A percentile compares a stretch with the other conserved stretches of the same genome.
Conservation (phyloP, 1,284 basidiomycete genomes). For the Anthracocystis panici-leucophaei region DNA sequence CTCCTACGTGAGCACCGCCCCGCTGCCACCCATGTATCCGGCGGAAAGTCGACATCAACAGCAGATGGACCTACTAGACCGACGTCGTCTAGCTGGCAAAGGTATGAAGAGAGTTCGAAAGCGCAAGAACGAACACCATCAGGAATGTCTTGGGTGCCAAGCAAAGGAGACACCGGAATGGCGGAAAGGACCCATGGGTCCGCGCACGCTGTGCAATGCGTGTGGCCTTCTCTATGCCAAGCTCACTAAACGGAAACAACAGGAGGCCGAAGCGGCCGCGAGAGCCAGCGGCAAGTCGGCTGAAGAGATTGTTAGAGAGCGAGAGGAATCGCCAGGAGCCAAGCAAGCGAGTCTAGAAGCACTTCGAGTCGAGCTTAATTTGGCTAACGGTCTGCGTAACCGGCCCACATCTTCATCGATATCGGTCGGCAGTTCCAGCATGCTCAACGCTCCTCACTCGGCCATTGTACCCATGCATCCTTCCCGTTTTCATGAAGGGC, state of each 20-base stretch:
- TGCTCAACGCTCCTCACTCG: not conserved
- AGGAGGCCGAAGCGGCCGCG: slow-evolving; percentile 46
- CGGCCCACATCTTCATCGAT: slow-evolving; percentile 17
- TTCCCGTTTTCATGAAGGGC: not conserved
- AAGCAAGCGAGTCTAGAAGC: slow-evolving; percentile 53
- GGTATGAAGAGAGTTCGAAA: slow-evolving; percentile 51
- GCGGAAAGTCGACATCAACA: slow-evolving; percentile 32
- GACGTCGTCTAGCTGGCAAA: slow-evolving; percentile 42
- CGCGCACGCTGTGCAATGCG: slow-evolving; percentile 63
- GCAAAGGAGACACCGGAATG: slow-evolving; percentile 65
- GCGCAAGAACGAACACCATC: slow-evolving; percentile 53
- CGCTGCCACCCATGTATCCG: slow-evolving; percentile 10
- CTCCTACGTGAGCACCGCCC: not conserved
- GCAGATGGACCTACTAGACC: slow-evolving; percentile 42
- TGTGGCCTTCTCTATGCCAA: slow-evolving; percentile 67
- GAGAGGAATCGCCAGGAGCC: slow-evolving; percentile 46
- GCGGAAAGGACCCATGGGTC: slow-evolving; percentile 67
- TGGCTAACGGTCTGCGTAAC: slow-evolving; percentile 43
- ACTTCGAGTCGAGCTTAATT: slow-evolving; percentile 46
- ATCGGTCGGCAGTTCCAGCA: not conserved
- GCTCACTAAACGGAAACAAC: slow-evolving; percentile 48
- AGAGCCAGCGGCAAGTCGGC: slow-evolving; percentile 39
- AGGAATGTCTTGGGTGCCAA: slow-evolving; percentile 52
- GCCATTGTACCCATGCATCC: not conserved
- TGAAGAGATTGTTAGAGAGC: slow-evolving; percentile 39